phyloP scores from a whole-genome alignment of 306 rosid genomes.

The Pterocarpus santalinus region DNA sequence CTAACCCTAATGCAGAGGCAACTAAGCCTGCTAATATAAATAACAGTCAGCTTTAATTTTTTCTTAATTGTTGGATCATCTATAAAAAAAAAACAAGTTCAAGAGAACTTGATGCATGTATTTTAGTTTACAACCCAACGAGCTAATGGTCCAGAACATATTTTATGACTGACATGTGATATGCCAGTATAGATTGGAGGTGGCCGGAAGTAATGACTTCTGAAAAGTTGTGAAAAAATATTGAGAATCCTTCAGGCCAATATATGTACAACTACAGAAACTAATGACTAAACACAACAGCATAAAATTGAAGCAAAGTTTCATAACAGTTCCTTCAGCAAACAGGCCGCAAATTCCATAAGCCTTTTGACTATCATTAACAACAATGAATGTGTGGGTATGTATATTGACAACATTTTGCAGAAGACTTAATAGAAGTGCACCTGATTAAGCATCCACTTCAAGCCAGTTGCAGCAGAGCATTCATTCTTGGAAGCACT shows the following conservation, averaged over 20 bases:
- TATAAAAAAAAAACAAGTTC: slow-evolving; percentile 14
- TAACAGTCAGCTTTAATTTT: neutral
- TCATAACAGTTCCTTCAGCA: neutral
- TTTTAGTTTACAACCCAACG: slow-evolving; percentile 16
- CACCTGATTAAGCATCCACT: slow-evolving; percentile 99
- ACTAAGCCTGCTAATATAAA: slow-evolving; percentile 3
- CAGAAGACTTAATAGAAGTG: slow-evolving; percentile 4
- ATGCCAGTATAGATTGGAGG: slow-evolving; percentile 13
- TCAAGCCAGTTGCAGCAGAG: slow-evolving; percentile 94
- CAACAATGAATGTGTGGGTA: neutral
- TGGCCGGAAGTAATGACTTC: neutral
- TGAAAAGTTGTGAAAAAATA: slow-evolving; percentile 14
- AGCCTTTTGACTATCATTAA: slow-evolving; percentile 15
- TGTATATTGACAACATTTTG: neutral
- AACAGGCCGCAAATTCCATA: neutral
- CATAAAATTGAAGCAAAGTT: slow-evolving; percentile 26
- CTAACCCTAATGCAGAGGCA: slow-evolving; percentile 1
- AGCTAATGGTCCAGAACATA: neutral
- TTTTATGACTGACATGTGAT: neutral
- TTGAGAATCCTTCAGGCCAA: slow-evolving; percentile 17
- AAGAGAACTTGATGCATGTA: neutral
- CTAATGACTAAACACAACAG: slow-evolving; percentile 29
- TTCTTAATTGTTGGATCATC: neutral
- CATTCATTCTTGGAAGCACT: slow-evolving; percentile 97
- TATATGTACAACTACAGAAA: slow-evolving; percentile 11